A percentile compares a stretch with the other conserved stretches of the same genome.
These are phyloP conservation scores for Sphagnum tenellum DNA, from an alignment of 225 moss, liverwort and hornwort genomes.

Conservation along the genomic window DNA sequence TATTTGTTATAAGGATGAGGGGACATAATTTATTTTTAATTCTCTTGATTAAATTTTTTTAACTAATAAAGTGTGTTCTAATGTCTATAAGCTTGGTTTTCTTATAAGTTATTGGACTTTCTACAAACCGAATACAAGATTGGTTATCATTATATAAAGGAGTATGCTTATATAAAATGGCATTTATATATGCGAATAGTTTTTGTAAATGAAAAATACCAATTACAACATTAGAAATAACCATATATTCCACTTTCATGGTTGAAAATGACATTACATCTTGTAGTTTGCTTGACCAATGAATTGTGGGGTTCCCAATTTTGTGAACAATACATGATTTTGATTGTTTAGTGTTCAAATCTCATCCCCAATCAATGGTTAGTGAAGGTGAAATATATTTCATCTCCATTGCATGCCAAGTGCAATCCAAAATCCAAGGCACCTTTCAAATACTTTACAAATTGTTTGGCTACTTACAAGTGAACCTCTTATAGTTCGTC, in stretches of 20 bases:
- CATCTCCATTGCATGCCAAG: no score
- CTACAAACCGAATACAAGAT: neutral
- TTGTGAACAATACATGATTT: conserved; percentile 1
- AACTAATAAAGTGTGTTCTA: neutral
- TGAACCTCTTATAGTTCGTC: no score
- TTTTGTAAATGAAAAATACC: conserved; percentile 1
- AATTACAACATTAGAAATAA: neutral
- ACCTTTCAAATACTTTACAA: no score
- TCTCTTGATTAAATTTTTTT: neutral
- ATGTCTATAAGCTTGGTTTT: conserved; percentile 1
- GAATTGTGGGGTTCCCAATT: neutral
- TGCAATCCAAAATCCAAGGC: neutral
- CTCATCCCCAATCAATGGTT: no score
- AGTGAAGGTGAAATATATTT: no score
- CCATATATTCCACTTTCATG: neutral
- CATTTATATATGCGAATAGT: neutral
- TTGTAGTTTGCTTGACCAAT: neutral
- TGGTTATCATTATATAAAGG: neutral
- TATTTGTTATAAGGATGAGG: neutral
- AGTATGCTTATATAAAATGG: neutral
- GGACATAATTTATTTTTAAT: neutral
- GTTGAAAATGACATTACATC: conserved; percentile 3
- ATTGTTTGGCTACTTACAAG: no score
- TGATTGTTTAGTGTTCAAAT: neutral
- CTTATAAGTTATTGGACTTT: neutral